Base-by-base conservation (phyloP, 805 yeast genomes). In the Metschnikowia corniflorae region DNA sequence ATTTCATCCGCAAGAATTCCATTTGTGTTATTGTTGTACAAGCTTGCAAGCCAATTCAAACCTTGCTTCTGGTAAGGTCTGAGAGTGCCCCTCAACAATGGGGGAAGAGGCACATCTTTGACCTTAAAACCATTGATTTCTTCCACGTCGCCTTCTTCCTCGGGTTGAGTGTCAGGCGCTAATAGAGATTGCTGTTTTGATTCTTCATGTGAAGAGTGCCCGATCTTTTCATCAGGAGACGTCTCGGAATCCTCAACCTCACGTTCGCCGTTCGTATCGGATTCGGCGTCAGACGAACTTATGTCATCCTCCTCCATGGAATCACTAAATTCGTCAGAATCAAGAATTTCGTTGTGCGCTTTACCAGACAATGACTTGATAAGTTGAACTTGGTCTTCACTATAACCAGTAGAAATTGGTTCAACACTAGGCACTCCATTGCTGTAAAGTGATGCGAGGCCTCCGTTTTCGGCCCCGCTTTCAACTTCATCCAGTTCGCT, bases 1-100 rank as follows among this genome's bases (percentile, higher is more conserved):
- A 93, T 93, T 58, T 93, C 99, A 61, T 93, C 99, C 1, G 99
- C 99, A 31, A 93, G 71, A 34, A 93, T 93, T 46, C 99, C 98
- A 58, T 93, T 93, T 5, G 97, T 93, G 39, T 85, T 79, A 53
- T 86, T 86, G 57, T 86, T 86, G 64, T 89, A 91, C 40, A 93
- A 65, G 30, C 96, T 87, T 1, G 96, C 97, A 32, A 93, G 65
- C 99, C 99, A 93, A 49, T 93, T 94, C 25, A 93, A 70, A 42
- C 99, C 99, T 59, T 87, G 95, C 39, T 88, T 91, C 58, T 93
- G 99, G 53, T 93, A 93, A 7, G 79, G 86, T 57, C 99, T 78
- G 35, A 93, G 66, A 0, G 78, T 77, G 18, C 97, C 99, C 43
- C 88, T 73, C 17, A 93, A 65, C 7, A 85, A 60, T 10, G 79